Evolutionary conservation across 176 grass and related monocot genomes (phyloP).

Genomic region (Cenchrus americanus): DNA sequence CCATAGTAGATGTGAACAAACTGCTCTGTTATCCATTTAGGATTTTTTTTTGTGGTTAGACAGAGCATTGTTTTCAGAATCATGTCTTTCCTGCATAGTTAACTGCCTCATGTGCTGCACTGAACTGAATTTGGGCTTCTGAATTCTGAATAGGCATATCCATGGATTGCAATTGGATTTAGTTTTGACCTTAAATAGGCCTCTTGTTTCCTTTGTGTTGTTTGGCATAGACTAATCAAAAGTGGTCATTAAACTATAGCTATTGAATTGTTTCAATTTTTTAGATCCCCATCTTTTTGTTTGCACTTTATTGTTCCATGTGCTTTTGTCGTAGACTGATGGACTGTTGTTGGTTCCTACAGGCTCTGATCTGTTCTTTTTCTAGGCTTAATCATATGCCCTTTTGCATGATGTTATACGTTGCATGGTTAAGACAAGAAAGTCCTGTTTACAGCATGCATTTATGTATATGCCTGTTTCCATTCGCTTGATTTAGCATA

Average conservation of each 20-base stretch:
- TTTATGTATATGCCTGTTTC: not conserved
- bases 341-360: not conserved
- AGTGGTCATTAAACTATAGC: constrained; percentile 15
- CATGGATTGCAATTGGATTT: not conserved
- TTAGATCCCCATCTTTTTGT: constrained; percentile 11
- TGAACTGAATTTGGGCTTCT: not conserved
- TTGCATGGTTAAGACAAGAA: not conserved
- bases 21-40: not conserved
- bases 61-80: constrained; percentile 1
- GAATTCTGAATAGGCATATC: not conserved
- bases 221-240: not conserved
- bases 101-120: not conserved
- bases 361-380: constrained; percentile 13
- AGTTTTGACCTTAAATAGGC: not conserved
- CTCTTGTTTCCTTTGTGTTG: not conserved
- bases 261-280: not conserved
- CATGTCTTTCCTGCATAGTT: constrained; percentile 1
- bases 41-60: not conserved
- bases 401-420: constrained; percentile 15
- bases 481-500: not conserved
- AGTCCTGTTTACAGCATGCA: not conserved
- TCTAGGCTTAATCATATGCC: not conserved
- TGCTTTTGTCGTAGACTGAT: not conserved
- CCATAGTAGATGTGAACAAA: not conserved
- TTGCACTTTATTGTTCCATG: not conserved